These are phyloP conservation scores for Ophiostoma tasmaniense DNA, from an alignment of 2,329 filamentous ascomycete species.

Conservation along the genomic window DNA sequence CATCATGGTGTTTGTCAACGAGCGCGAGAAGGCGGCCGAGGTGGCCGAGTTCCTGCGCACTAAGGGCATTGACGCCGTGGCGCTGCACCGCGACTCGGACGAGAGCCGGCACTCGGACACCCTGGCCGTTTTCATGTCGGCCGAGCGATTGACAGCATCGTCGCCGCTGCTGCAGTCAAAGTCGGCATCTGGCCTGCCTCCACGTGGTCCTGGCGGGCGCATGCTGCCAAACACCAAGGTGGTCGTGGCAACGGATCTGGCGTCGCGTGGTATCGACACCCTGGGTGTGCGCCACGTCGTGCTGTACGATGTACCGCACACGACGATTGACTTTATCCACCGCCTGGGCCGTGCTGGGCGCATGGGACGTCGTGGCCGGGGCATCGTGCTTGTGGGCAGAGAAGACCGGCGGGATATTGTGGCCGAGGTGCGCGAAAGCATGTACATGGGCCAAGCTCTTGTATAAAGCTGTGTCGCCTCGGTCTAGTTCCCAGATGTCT, in stretches of 20 bases:
- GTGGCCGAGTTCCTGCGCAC: constrained; percentile 68
- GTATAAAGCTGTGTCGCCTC: constrained; percentile 44
- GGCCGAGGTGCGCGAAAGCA: constrained; percentile 80
- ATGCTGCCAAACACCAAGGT: constrained; percentile 73
- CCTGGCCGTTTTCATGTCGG: constrained; percentile 62
- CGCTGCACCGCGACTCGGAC: constrained; percentile 75
- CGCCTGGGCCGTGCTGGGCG: constrained; percentile 83
- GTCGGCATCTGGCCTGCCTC: background rate
- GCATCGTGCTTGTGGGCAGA: constrained; percentile 83
- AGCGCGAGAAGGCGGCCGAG: constrained; percentile 49
- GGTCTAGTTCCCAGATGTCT: too few relatives aligned
- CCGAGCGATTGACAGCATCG: constrained; percentile 31
- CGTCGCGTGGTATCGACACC: constrained; percentile 89
- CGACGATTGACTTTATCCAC: constrained; percentile 96
- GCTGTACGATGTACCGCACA: constrained; percentile 94
- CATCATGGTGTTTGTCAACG: constrained; percentile 39
- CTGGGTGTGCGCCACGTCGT: constrained; percentile 85
- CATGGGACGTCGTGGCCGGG: constrained; percentile 83
- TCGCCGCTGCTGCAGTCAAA: constrained; percentile 3
- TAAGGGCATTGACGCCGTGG: constrained; percentile 83
- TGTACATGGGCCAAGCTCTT: constrained; percentile 72
- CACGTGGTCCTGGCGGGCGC: constrained; percentile 31
- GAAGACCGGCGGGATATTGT: constrained; percentile 86
- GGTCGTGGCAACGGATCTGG: constrained; percentile 87
- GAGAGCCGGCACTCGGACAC: constrained; percentile 70